Percentiles rank a stretch among this genome's conserved stretches.
phyloP scores from a whole-genome alignment of 225 moss, liverwort and hornwort genomes.

The Bryum argenteum region DNA sequence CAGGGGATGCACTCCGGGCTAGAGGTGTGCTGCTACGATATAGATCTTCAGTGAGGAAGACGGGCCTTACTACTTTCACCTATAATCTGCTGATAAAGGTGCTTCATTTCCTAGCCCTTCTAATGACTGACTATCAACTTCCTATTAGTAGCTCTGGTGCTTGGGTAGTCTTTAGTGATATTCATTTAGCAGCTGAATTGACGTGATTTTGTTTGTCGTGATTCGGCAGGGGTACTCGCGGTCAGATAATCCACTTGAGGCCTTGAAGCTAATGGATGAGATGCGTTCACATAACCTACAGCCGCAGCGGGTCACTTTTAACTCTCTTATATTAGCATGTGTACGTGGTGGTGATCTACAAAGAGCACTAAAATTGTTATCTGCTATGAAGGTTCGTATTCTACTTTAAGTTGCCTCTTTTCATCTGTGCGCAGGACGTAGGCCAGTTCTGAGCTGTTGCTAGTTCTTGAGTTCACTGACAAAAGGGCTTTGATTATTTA shows the following conservation, averaged over 20 bases:
- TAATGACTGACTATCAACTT: conserved; percentile 3
- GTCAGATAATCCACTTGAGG: conserved; percentile 92
- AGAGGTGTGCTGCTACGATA: conserved; percentile 87
- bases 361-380: conserved; percentile 63
- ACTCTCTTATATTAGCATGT: conserved; percentile 89
- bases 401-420: conserved; percentile 13
- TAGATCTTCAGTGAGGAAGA: conserved; percentile 82
- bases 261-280: conserved; percentile 87
- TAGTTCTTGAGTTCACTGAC: conserved; percentile 11
- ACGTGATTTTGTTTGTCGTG: conserved; percentile 4
- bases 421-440: background rate
- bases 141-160: background rate
- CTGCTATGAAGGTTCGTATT: conserved; percentile 80
- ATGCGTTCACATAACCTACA: conserved; percentile 80
- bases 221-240: conserved; percentile 79
- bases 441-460: conserved; percentile 9
- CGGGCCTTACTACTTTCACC: conserved; percentile 78
- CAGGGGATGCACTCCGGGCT: conserved; percentile 93
- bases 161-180: background rate
- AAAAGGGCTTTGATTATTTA: conserved; percentile 6
- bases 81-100: conserved; percentile 98
- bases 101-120: conserved; percentile 9
- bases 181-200: background rate
- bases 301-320: conserved; percentile 86
- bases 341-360: conserved; percentile 76